Evolutionary conservation across 495 filamentous ascomycete species (phyloP), one percentile per base, ranked within the genome.

Genomic region (Sabuloglossum arenarium): DNA sequence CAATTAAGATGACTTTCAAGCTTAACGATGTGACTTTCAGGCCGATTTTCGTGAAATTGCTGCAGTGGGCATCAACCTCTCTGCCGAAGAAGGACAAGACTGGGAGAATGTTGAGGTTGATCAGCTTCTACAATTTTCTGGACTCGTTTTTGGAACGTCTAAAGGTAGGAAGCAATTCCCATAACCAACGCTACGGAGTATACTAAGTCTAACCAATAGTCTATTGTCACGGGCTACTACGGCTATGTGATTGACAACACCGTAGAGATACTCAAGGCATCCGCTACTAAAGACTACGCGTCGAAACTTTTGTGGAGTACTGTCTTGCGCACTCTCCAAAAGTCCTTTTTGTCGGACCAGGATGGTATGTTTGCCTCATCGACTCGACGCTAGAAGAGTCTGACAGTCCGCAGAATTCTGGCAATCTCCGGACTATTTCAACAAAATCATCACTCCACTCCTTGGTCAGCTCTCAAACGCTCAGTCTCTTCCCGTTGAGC

Each of bases 1-100:
- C 79, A 0, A 78, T 97, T 39, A 84, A 86, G 65, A 89, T 94
- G 80, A 84, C 91, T 53, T 85, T 93, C 70, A 96, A 96, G 74
- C 75, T 97, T 23, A 97, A 95, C 67, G 93, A 98, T 67, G 79
- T 82, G n/a, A 78, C 84, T 19, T 98, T 97, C 77, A 78, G 89
- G n/a, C 91, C 91, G 0, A 79, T 97, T 53, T 97, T 97, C 66
- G 73, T 78, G 16, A 78, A 79, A 55, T 67, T 95, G 6, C 71
- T 89, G 24, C 88, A 94, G 31, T 94, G 88, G 87, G 78, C 84
- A 0, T 74, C 69, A 24, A 63, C 68, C 57, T 57, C 70, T 57
- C 56, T 68, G n/a, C 68, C 80, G 24, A 84, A 80, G 68, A 75
- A 75, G 56, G 82, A 87, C 57, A 63, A 60, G 1, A 59, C 69